Conservation (phyloP, 2,329 filamentous ascomycete species). For the Penicillium griseofulvum region DNA sequence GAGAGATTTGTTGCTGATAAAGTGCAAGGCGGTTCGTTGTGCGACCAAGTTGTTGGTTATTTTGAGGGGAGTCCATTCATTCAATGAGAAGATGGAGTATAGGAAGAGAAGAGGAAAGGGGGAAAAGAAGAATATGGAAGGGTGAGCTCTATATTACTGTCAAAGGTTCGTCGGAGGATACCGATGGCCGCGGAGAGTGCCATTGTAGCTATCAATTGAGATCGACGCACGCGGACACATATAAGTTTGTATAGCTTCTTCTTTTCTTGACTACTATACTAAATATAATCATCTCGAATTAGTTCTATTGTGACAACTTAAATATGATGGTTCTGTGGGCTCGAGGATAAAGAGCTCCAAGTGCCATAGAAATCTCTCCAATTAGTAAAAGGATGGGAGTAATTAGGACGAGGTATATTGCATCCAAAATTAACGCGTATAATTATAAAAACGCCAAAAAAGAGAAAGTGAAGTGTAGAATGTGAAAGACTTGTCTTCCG, state of each 20-base stretch:
- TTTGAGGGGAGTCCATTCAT: slow-evolving; percentile 24
- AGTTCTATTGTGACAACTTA: no score
- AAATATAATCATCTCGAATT: neutral
- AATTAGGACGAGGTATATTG: no score
- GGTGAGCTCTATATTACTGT: slow-evolving; percentile 12
- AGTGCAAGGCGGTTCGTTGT: slow-evolving; percentile 34
- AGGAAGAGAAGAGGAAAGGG: slow-evolving; percentile 1
- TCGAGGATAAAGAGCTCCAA: neutral
- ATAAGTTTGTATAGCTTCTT: neutral
- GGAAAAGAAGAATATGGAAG: slow-evolving; percentile 1
- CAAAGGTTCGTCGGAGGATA: slow-evolving; percentile 35
- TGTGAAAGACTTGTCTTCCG: slow-evolving; percentile 21
- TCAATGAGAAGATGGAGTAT: slow-evolving; percentile 9
- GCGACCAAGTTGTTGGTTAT: slow-evolving; percentile 22
- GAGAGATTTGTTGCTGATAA: slow-evolving; percentile 33
- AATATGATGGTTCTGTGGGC: neutral
- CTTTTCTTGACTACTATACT: neutral
- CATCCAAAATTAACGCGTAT: neutral
- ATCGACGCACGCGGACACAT: neutral
- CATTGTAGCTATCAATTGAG: slow-evolving; percentile 18
- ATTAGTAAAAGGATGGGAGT: neutral
- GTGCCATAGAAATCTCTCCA: neutral
- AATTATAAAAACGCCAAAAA: neutral
- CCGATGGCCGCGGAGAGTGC: slow-evolving; percentile 32
- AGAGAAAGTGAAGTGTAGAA: neutral